Evolutionary conservation across 106 monocot species (phyloP).

Genomic region (Chionographis japonica): DNA sequence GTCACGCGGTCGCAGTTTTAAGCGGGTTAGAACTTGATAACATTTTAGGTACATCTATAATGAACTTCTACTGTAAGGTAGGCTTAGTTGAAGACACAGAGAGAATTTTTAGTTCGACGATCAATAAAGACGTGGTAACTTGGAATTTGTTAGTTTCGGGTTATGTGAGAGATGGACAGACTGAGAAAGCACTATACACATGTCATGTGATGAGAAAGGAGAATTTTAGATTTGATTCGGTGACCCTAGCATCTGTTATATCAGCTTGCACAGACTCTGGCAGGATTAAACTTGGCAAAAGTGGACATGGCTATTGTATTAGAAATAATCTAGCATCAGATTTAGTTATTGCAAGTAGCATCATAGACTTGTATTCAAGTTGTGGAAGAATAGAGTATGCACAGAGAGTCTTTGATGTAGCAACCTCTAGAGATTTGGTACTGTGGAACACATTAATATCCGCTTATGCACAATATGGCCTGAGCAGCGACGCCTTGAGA

Average conservation of each 20-base stretch:
- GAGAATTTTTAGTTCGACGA: slow-evolving; percentile 14
- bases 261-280: slow-evolving; percentile 19
- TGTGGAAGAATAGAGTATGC: slow-evolving; percentile 32
- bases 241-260: slow-evolving; percentile 40
- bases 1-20: slow-evolving; percentile 35
- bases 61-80: slow-evolving; percentile 40
- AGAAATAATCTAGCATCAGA: slow-evolving; percentile 45
- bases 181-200: slow-evolving; percentile 26
- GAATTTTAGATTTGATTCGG: slow-evolving; percentile 43
- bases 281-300: slow-evolving; percentile 28
- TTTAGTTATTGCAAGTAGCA: slow-evolving; percentile 14
- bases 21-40: slow-evolving; percentile 28
- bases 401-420: slow-evolving; percentile 20
- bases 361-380: slow-evolving; percentile 43
- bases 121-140: slow-evolving; percentile 32
- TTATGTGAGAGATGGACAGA: slow-evolving; percentile 35
- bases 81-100: slow-evolving; percentile 40
- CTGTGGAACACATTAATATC: slow-evolving; percentile 44
- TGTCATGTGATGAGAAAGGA: slow-evolving; percentile 31
- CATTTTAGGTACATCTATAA: slow-evolving; percentile 33
- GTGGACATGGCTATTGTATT: slow-evolving; percentile 36
- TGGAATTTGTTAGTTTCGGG: slow-evolving; percentile 50
- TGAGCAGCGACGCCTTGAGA: slow-evolving; percentile 38
- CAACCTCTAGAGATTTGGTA: slow-evolving; percentile 24
- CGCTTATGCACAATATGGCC: slow-evolving; percentile 35